Conservation (phyloP, 352 stramenopile genomes). For the Globisporangium cederbergense region DNA sequence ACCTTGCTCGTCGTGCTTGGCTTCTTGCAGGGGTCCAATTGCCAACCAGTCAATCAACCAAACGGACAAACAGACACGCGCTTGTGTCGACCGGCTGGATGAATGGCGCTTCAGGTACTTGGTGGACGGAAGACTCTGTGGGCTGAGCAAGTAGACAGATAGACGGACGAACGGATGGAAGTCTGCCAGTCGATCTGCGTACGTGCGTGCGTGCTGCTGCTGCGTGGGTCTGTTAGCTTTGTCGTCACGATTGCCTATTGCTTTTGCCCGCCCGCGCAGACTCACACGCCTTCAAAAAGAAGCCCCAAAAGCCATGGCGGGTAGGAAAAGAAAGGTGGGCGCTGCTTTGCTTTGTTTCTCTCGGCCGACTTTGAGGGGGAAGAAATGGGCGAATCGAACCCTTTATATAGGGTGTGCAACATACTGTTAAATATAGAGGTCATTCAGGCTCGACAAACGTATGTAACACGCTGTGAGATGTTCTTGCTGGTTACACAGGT, state of each 20-base stretch:
- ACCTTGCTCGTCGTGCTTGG: neutral
- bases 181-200: neutral
- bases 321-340: constrained; percentile 5
- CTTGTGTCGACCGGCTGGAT: neutral
- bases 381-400: constrained; percentile 3
- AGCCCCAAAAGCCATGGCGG: neutral
- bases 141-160: neutral
- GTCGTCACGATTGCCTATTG: constrained; percentile 3
- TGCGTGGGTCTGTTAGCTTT: neutral
- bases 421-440: neutral
- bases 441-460: neutral
- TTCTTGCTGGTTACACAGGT: neutral
- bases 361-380: neutral
- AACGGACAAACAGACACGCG: constrained; percentile 6
- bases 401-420: neutral
- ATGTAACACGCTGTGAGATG: neutral
- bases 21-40: neutral
- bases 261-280: neutral
- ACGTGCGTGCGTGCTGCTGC: too few relatives aligned
- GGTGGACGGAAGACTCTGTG: neutral
- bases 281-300: neutral
- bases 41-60: neutral
- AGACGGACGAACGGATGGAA: neutral
- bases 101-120: neutral
- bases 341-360: constrained; percentile 4